Evolutionary conservation across 2,329 filamentous ascomycete genomes (phyloP).

Genomic region (Blumeria graminis): DNA sequence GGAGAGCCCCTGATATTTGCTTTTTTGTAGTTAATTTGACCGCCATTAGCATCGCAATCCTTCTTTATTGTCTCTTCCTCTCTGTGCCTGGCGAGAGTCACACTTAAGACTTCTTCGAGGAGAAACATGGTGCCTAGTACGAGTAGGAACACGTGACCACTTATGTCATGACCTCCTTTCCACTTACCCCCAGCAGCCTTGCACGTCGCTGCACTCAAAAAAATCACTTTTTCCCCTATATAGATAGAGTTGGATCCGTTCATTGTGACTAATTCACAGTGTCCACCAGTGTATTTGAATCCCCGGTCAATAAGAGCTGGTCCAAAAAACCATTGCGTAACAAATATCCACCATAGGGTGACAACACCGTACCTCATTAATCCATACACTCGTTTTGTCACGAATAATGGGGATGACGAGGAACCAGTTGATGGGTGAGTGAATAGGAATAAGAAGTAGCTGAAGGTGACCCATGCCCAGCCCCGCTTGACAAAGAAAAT

Average conservation of each 20-base stretch:
- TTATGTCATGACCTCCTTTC: constrained; percentile 90
- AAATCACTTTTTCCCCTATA: constrained; percentile 21
- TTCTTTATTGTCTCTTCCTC: constrained; percentile 43
- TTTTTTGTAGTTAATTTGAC: constrained; percentile 21
- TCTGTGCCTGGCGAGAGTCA: constrained; percentile 23
- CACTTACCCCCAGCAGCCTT: constrained; percentile 62
- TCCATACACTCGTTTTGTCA: constrained; percentile 29
- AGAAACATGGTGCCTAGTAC: constrained; percentile 65
- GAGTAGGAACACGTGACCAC: constrained; percentile 81
- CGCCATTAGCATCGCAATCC: constrained; percentile 41
- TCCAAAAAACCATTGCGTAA: constrained; percentile 95
- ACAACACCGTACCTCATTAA: constrained; percentile 42
- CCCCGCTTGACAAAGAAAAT: constrained; percentile 81
- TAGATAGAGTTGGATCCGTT: constrained; percentile 16
- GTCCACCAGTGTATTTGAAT: constrained; percentile 71
- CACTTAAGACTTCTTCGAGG: constrained; percentile 51
- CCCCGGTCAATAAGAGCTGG: constrained; percentile 71
- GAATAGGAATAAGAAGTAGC: constrained; percentile 45
- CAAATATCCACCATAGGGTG: constrained; percentile 58
- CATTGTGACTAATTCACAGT: constrained; percentile 33
- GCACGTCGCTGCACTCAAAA: constrained; percentile 52
- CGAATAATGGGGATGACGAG: constrained; percentile 18
- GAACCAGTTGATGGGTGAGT: constrained; percentile 36
- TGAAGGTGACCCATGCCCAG: constrained; percentile 71
- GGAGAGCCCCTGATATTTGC: constrained; percentile 2